A percentile compares a stretch with the other conserved stretches of the same genome.
Evolutionary conservation across 1,284 basidiomycete species (phyloP).

Genomic region (Cryptococcus amylolentus): DNA sequence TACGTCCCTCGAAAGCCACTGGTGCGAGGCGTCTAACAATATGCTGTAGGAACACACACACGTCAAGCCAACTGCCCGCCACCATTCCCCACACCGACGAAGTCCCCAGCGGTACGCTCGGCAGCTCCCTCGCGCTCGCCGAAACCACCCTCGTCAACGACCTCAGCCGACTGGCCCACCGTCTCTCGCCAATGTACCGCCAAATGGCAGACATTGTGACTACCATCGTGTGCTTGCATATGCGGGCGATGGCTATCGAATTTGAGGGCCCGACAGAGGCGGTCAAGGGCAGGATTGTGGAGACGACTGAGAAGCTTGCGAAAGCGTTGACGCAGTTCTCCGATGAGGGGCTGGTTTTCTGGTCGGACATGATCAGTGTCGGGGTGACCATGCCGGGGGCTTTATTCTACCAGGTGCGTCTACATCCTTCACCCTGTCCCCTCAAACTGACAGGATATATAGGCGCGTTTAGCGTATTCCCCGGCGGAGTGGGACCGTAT

Average conservation of each 20-base stretch:
- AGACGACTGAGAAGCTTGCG: background rate
- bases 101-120: background rate
- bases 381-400: constrained; percentile 1
- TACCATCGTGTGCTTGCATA: constrained; percentile 1
- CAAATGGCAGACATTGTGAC: constrained; percentile 4
- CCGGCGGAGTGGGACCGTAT: background rate
- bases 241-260: background rate
- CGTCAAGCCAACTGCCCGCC: background rate
- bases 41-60: background rate
- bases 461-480: background rate
- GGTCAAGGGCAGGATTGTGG: background rate
- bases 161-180: background rate
- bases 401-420: constrained; percentile 3
- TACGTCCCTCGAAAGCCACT: background rate
- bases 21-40: background rate
- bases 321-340: background rate
- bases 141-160: background rate
- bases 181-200: background rate
- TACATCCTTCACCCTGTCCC: background rate
- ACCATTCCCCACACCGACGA: background rate
- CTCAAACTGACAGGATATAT: background rate
- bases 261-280: background rate
- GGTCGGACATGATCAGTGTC: background rate
- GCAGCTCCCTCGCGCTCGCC: background rate
- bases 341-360: background rate